Evolutionary conservation across 2,329 filamentous ascomycete species (phyloP), one percentile per base, ranked within the genome.

Genomic region (Curvularia eragrostidis): DNA sequence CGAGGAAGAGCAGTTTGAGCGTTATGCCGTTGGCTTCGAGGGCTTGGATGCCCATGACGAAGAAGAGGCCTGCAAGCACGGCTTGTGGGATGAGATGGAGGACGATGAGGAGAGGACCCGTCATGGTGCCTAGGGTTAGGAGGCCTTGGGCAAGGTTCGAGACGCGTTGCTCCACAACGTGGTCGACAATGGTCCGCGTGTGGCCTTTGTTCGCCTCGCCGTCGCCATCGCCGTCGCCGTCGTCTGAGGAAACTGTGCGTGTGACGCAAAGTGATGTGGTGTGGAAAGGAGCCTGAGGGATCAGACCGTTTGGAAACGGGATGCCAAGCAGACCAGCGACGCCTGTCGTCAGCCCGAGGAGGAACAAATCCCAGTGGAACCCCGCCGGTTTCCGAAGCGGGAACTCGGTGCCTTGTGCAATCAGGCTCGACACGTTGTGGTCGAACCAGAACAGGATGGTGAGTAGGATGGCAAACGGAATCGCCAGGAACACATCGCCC

Each of bases 371-470:
- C 84, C 84, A 86, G 67, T 86, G 83, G 66, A 86, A 86, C n/a
- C 84, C 84, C 0, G 83, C 83, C 0, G 84, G 84, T 63, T 87
- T 86, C 51, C 80, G 80, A 10, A 87, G 75, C 0, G 84, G 84
- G 47, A 83, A 86, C 24, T 84, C 79, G 24, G 80, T 81, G 13
- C 82, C 83, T 71, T 86, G 84, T 0, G 84, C 84, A 9, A 81
- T 84, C 30, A 87, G 77, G 23, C 81, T 84, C 58, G 82, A 84
- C 50, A 86, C 70, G 51, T 95, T 96, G 71, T 96, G 92, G 70
- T 96, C 92, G 73, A 95, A 96, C 80, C 90, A 96, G 73, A 96
- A 96, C 4, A 96, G 79, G 21, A 96, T 87, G 0, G 92, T 96
- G 15, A 96, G 81, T 1, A 96, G 80, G 32, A 96, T 71, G 0